Percentiles rank a stretch among this genome's conserved stretches.
Evolutionary conservation across 2,329 filamentous ascomycete species (phyloP).

Genomic region (Chrysosporium keratinophilum): DNA sequence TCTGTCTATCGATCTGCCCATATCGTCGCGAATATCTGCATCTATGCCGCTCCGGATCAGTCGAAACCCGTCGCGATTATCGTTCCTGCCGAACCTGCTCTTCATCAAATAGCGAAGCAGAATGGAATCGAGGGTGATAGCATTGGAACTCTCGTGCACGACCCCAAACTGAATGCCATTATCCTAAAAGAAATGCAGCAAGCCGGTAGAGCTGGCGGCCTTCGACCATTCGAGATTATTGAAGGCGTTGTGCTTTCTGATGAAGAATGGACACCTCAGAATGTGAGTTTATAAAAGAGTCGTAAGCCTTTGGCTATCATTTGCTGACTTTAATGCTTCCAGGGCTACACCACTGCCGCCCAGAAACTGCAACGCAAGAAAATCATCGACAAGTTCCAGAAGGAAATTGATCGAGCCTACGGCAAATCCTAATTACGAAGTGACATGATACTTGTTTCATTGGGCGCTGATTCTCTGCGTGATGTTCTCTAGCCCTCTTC

Average conservation of each 20-base stretch:
- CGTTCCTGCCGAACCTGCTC: slow-evolving; percentile 53
- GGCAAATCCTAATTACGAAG: slow-evolving; percentile 25
- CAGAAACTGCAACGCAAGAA: slow-evolving; percentile 63
- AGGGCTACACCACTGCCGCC: slow-evolving; percentile 58
- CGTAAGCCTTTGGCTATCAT: background rate
- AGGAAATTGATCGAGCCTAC: slow-evolving; percentile 53
- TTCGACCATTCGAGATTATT: slow-evolving; percentile 35
- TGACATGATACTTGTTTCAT: background rate
- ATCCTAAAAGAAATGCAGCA: slow-evolving; percentile 35
- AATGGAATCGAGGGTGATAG: slow-evolving; percentile 31
- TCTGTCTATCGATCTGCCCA: slow-evolving; percentile 61
- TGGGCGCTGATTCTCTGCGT: background rate
- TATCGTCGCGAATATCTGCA: slow-evolving; percentile 48
- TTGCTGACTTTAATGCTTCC: slow-evolving; percentile 25
- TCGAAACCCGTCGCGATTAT: slow-evolving; percentile 48
- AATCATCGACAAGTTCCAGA: slow-evolving; percentile 52
- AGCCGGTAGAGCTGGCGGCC: slow-evolving; percentile 28
- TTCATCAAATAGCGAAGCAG: slow-evolving; percentile 50
- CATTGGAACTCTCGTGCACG: slow-evolving; percentile 24
- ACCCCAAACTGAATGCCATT: slow-evolving; percentile 33
- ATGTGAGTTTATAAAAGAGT: slow-evolving; percentile 23
- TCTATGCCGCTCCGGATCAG: slow-evolving; percentile 44
- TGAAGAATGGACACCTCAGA: slow-evolving; percentile 38
- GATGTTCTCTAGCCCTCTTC: background rate
- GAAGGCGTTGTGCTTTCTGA: slow-evolving; percentile 37